These are phyloP conservation scores for Aspergillus sp. DNA, from an alignment of 2,329 filamentous ascomycete genomes.

Conservation along the genomic window DNA sequence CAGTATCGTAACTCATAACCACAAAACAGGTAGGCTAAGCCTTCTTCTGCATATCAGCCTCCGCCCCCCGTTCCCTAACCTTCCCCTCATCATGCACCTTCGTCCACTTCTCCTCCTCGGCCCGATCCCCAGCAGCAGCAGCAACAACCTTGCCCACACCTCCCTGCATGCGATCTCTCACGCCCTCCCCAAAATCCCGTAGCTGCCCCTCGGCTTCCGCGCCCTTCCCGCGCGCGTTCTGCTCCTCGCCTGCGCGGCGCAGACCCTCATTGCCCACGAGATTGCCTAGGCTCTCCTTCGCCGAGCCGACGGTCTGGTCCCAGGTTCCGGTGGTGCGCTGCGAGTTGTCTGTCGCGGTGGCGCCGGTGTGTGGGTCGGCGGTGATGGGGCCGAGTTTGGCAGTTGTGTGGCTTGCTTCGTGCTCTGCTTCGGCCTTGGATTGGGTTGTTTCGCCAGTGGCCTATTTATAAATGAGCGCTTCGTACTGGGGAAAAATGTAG, in stretches of 20 bases:
- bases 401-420: conserved; percentile 72
- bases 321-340: conserved; percentile 70
- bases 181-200: conserved; percentile 67
- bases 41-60: conserved; percentile 72
- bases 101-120: conserved; percentile 63
- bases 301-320: conserved; percentile 85
- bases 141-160: conserved; percentile 68
- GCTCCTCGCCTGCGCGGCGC: conserved; percentile 69
- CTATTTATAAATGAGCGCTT: conserved; percentile 52
- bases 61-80: conserved; percentile 77
- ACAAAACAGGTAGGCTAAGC: background rate
- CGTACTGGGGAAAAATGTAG: background rate
- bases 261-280: conserved; percentile 71
- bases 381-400: conserved; percentile 71
- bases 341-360: conserved; percentile 67
- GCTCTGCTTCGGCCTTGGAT: conserved; percentile 62
- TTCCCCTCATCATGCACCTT: conserved; percentile 76
- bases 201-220: conserved; percentile 83
- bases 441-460: conserved; percentile 64
- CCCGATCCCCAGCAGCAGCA: conserved; percentile 68
- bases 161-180: conserved; percentile 66
- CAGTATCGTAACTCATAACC: background rate
- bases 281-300: conserved; percentile 77
- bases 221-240: conserved; percentile 76
- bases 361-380: conserved; percentile 64